Evolutionary conservation across 768 basidiomycete genomes (phyloP).

Genomic region (Termitomyces heimii): DNA sequence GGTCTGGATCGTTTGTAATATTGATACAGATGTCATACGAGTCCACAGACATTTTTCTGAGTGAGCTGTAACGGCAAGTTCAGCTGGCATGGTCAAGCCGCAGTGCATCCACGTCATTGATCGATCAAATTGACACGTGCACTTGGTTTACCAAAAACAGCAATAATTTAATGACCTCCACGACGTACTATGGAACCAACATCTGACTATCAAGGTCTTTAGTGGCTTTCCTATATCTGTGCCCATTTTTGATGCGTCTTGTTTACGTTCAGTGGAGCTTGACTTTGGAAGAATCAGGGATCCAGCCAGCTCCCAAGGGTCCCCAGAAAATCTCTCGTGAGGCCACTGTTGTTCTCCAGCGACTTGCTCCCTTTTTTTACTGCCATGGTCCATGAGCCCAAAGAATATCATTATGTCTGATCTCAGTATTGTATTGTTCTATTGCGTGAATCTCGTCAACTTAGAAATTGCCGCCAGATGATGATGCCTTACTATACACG

Average conservation of each 20-base stretch:
- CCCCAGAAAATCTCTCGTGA: not conserved
- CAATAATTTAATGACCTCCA: not conserved
- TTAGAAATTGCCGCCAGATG: not conserved
- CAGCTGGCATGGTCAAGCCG: not conserved
- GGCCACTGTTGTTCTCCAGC: not conserved
- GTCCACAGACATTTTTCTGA: constrained; percentile 13
- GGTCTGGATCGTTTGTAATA: constrained; percentile 20
- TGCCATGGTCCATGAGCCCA: constrained; percentile 1
- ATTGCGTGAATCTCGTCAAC: not conserved
- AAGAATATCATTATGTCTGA: not conserved
- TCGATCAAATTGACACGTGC: not conserved
- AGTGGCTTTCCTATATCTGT: not conserved
- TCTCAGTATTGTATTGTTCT: not conserved
- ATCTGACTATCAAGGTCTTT: not conserved
- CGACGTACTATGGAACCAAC: not conserved
- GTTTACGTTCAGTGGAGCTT: not conserved
- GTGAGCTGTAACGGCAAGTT: not conserved
- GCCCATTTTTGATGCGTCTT: not conserved
- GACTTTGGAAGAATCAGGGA: not conserved
- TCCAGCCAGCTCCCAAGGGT: not conserved
- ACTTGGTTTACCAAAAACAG: not conserved
- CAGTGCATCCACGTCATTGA: not conserved
- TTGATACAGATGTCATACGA: constrained; percentile 19
- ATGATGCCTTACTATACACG: not conserved
- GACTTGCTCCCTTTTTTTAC: not conserved